Evolutionary conservation across 495 filamentous ascomycete genomes (phyloP).

Genomic region (Aeminium ludgeri): DNA sequence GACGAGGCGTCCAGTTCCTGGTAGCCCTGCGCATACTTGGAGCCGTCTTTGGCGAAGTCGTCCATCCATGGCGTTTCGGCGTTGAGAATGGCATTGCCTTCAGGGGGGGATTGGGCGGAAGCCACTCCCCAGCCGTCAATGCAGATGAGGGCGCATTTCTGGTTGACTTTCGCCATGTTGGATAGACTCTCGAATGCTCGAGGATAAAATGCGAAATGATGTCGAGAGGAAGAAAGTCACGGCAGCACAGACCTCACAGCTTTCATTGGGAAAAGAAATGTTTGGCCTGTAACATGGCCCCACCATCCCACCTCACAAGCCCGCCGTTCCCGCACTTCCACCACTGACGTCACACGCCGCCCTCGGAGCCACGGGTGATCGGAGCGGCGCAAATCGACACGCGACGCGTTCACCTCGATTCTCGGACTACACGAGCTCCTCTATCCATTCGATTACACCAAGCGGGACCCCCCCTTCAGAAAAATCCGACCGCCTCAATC

Average conservation of each 20-base stretch:
- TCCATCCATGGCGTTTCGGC: constrained; percentile 89
- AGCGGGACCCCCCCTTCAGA: too few species aligned
- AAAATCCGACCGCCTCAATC: too few species aligned
- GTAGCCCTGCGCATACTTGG: constrained; percentile 57
- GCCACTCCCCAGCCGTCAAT: constrained; percentile 98
- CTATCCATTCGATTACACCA: too few species aligned
- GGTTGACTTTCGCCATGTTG: constrained; percentile 63
- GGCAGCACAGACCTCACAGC: too few species aligned
- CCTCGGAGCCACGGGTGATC: too few species aligned
- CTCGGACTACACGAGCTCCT: too few species aligned
- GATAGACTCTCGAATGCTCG: constrained; percentile 2
- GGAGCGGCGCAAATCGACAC: too few species aligned
- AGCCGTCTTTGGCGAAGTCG: constrained; percentile 42
- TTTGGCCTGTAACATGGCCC: constrained; percentile 20
- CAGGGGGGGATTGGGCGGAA: constrained; percentile 51
- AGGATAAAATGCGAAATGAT: constrained; percentile 18
- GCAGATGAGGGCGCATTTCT: constrained; percentile 91
- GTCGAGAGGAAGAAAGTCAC: not conserved
- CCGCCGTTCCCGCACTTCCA: constrained; percentile 21
- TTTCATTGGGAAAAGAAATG: constrained; percentile 1
- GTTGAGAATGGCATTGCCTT: constrained; percentile 87
- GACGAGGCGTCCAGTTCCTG: constrained; percentile 89
- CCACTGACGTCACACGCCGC: constrained; percentile 19
- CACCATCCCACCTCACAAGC: constrained; percentile 14
- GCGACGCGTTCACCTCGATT: too few species aligned